phyloP scores from a whole-genome alignment of 1,284 basidiomycete genomes.

The Moesziomyces sp. region DNA sequence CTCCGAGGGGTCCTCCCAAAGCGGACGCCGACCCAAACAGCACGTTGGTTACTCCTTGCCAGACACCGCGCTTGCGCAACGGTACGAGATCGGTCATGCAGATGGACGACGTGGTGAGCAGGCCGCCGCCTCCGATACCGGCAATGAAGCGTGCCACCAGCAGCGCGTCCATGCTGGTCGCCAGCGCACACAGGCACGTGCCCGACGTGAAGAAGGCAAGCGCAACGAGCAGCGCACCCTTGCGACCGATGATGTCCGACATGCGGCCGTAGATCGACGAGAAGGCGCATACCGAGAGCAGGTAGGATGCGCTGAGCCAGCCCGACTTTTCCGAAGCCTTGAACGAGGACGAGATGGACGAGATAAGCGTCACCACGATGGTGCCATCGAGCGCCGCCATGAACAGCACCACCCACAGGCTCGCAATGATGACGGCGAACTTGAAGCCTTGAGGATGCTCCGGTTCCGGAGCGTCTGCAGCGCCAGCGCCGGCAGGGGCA shows the following conservation, averaged over 20 bases:
- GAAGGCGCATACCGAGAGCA: conserved; percentile 64
- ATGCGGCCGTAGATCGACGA: conserved; percentile 63
- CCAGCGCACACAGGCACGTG: conserved; percentile 60
- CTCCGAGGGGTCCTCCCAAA: conserved; percentile 61
- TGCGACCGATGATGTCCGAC: conserved; percentile 65
- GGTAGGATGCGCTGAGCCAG: conserved; percentile 65
- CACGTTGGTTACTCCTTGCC: conserved; percentile 67
- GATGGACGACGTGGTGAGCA: conserved; percentile 69
- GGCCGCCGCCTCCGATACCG: conserved; percentile 70
- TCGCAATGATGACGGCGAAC: conserved; percentile 57
- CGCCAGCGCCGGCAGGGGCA: conserved; percentile 3
- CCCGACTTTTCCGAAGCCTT: conserved; percentile 60
- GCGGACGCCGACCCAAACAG: conserved; percentile 66
- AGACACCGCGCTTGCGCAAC: conserved; percentile 69
- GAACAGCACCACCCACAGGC: conserved; percentile 64
- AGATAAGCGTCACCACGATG: conserved; percentile 62
- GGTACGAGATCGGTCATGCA: conserved; percentile 69
- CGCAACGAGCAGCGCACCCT: conserved; percentile 62
- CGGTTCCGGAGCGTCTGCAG: neutral
- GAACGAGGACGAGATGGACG: conserved; percentile 64
- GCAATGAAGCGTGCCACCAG: conserved; percentile 68
- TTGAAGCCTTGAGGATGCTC: conserved; percentile 35
- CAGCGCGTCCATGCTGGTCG: conserved; percentile 54
- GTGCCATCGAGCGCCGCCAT: conserved; percentile 64
- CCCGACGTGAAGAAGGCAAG: conserved; percentile 58